A percentile compares a stretch with the other conserved stretches of the same genome.
phyloP scores from a whole-genome alignment of 176 grass and related monocot genomes.

The Tillandsia fasciculata region DNA sequence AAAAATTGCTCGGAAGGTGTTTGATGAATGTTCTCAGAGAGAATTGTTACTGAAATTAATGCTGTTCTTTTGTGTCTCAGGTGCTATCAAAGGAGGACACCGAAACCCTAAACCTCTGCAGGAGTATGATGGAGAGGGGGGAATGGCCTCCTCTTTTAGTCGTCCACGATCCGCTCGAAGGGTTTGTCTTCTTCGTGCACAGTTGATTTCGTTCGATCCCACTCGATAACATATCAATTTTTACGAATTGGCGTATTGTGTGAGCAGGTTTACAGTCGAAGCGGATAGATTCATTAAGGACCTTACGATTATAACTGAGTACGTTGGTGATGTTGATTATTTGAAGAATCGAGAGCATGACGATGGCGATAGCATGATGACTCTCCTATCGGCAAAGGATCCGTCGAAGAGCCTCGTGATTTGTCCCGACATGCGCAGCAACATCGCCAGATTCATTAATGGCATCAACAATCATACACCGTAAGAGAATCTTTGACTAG shows the following conservation, averaged over 20 bases:
- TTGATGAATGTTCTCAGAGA: too few species aligned
- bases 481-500: constrained; percentile 5
- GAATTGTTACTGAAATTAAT: not conserved
- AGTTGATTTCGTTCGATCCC: not conserved
- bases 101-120: constrained; percentile 58
- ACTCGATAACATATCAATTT: not conserved
- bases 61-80: constrained; percentile 17
- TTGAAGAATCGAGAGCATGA: constrained; percentile 59
- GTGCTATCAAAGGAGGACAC: constrained; percentile 59
- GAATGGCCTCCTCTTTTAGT: constrained; percentile 73
- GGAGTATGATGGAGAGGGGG: constrained; percentile 72
- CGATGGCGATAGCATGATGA: constrained; percentile 98
- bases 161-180: constrained; percentile 68
- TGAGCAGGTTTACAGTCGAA: constrained; percentile 68
- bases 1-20: too few species aligned
- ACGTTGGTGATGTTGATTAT: constrained; percentile 84
- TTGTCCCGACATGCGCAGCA: constrained; percentile 76
- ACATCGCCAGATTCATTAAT: constrained; percentile 93
- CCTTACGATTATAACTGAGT: constrained; percentile 92
- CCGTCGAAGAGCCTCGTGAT: constrained; percentile 67
- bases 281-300: constrained; percentile 70
- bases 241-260: not conserved
- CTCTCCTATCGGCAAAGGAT: constrained; percentile 46
- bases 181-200: constrained; percentile 20
- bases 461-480: constrained; percentile 89